Percentiles rank a stretch among this genome's conserved stretches.
Conservation (phyloP, 495 filamentous ascomycete species). For the Penicillium subrubescens region DNA sequence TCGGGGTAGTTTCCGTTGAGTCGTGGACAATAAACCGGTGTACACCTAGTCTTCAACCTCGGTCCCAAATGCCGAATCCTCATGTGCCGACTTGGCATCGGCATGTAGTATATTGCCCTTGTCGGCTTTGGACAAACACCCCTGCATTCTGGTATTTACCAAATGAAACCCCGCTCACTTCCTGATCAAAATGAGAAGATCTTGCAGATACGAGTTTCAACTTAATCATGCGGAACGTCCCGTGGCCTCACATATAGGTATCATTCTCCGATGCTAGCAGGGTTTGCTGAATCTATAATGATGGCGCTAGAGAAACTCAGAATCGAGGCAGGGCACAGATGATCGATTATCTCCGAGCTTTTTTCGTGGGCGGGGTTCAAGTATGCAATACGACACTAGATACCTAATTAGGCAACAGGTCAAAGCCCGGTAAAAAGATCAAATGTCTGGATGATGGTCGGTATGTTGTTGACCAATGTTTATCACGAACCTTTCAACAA, state of each 20-base stretch:
- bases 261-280: background rate
- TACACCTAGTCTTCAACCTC: background rate
- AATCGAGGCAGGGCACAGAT: background rate
- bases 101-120: background rate
- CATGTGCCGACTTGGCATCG: constrained; percentile 4
- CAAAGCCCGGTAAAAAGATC: background rate
- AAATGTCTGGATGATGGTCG: background rate
- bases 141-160: background rate
- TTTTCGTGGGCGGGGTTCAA: background rate
- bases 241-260: background rate
- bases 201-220: constrained; percentile 4
- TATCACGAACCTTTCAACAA: background rate
- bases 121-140: background rate
- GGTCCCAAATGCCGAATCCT: constrained; percentile 8
- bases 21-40: background rate
- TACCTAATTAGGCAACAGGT: background rate
- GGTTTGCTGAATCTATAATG: background rate
- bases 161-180: background rate
- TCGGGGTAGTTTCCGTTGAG: background rate
- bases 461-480: background rate
- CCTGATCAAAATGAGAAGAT: background rate
- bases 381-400: background rate
- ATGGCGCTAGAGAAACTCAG: background rate
- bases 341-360: background rate
- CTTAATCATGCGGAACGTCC: background rate